These are phyloP conservation scores for Mesembryanthemum crystallinum DNA, from an alignment of 148 eudicot genomes.

Conservation along the genomic window DNA sequence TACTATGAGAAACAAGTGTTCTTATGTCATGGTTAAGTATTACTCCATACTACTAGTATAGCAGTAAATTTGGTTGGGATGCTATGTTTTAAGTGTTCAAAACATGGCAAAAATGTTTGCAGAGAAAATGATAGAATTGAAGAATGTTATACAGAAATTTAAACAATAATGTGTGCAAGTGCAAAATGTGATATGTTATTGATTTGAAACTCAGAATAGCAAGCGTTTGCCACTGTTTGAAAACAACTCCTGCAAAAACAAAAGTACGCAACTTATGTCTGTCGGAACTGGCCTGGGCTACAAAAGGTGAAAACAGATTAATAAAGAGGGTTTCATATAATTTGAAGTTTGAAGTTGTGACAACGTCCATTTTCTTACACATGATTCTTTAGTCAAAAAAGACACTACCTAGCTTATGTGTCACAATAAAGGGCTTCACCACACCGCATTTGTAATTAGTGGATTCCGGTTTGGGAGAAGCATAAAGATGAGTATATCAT, in stretches of 20 bases:
- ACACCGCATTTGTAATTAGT: no score
- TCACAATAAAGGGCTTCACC: no score
- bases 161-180: no score
- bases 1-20: neutral
- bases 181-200: no score
- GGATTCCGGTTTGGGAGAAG: no score
- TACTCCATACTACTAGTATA: neutral
- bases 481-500: no score
- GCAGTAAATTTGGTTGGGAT: no score
- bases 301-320: slow-evolving; percentile 10
- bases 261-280: slow-evolving; percentile 17
- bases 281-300: slow-evolving; percentile 23
- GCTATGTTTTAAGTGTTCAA: neutral
- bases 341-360: slow-evolving; percentile 10
- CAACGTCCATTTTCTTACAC: neutral
- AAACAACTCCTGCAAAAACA: slow-evolving; percentile 1
- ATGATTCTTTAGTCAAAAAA: no score
- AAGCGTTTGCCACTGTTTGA: no score
- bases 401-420: no score
- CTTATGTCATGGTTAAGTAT: neutral
- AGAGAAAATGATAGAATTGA: slow-evolving; percentile 17
- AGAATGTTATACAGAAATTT: neutral
- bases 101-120: slow-evolving; percentile 6
- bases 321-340: slow-evolving; percentile 1
- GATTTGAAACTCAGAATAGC: no score